Evolutionary conservation across 1,284 basidiomycete genomes (phyloP).

Genomic region (Hymenochaete sp.): DNA sequence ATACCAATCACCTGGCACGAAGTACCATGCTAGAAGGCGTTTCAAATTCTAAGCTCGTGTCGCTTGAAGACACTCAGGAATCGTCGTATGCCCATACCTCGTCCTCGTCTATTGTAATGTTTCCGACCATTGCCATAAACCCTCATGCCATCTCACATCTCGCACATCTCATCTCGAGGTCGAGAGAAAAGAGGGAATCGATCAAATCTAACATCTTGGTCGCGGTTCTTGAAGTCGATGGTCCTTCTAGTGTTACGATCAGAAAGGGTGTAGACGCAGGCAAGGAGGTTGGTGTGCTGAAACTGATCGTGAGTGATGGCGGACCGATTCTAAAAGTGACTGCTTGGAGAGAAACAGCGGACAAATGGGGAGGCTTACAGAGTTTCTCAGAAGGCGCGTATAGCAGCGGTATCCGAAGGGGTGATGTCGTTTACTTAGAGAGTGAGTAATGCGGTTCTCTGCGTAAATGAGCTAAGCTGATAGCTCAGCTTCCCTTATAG

Average conservation of each 20-base stretch:
- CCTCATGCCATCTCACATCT: conserved; percentile 47
- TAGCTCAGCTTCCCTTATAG: conserved; percentile 15
- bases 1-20: conserved; percentile 21
- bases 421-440: conserved; percentile 59
- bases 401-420: conserved; percentile 35
- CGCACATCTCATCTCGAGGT: conserved; percentile 27
- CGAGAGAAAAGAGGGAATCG: conserved; percentile 10
- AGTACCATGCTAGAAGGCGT: conserved; percentile 20
- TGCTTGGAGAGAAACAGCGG: conserved; percentile 67
- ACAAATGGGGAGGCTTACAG: conserved; percentile 50
- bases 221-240: conserved; percentile 64
- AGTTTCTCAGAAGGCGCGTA: neutral
- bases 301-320: conserved; percentile 61
- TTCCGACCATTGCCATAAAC: conserved; percentile 60
- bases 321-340: conserved; percentile 59
- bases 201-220: conserved; percentile 48
- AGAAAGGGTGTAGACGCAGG: conserved; percentile 61
- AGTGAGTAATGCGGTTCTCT: conserved; percentile 43
- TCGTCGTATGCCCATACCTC: conserved; percentile 48
- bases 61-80: conserved; percentile 39
- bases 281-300: conserved; percentile 54
- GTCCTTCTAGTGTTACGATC: conserved; percentile 53
- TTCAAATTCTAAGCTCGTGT: conserved; percentile 23
- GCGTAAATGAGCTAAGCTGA: no score
- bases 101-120: conserved; percentile 54